Base-by-base conservation (phyloP, 164 flowering plant genomes). In the Piper longum region DNA sequence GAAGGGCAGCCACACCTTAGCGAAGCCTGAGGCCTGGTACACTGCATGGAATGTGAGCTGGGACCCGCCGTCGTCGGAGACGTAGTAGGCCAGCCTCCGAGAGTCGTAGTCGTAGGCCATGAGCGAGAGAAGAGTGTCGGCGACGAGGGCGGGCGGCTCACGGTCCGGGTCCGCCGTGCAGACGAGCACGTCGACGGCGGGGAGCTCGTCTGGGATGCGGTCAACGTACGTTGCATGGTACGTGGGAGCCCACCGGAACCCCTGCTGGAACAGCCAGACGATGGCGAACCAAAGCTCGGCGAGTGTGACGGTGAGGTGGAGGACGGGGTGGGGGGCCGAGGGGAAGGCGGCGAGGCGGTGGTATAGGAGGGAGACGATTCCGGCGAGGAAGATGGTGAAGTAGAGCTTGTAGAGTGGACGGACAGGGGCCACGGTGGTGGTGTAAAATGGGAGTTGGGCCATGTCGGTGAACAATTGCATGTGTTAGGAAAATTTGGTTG, bases 231-330 rank as follows among this genome's bases (percentile, higher is more conserved):
- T 62, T 14, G 41, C 17, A 64, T 70, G 76, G 44, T 41, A 61
- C 1, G 73, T 73, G n/a, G 76, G 76, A 5, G 76, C 73, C 76
- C 76, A 73, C 16, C 76, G 62, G 61, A 73, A 73, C 7, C 73
- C 68, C 54, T 73, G 76, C 19, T 73, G 76, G 56, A 73, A 70
- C 41, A 73, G 16, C 76, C 76, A 73, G 0, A 62, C 51, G 63
- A 36, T 69, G 16, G 63, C 65, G 12, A 73, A 73, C 71, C 73
- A 70, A 51, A 73, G 64, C 26, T 73, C 76, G 26, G 76, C 73
- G 9, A 70, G 62, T 36, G 71, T 8, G 56, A 73, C 43, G 55
- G 64, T 41, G 51, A 70, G 62, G 70, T 70, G 70, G 42, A 67
- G 68, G 18, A 63, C 7, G 52, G 14, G 62, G 48, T 66, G 64